Evolutionary conservation across 257 asterid species (phyloP), one percentile per base, ranked within the genome.

Genomic region (Solanum gandarillasii): DNA sequence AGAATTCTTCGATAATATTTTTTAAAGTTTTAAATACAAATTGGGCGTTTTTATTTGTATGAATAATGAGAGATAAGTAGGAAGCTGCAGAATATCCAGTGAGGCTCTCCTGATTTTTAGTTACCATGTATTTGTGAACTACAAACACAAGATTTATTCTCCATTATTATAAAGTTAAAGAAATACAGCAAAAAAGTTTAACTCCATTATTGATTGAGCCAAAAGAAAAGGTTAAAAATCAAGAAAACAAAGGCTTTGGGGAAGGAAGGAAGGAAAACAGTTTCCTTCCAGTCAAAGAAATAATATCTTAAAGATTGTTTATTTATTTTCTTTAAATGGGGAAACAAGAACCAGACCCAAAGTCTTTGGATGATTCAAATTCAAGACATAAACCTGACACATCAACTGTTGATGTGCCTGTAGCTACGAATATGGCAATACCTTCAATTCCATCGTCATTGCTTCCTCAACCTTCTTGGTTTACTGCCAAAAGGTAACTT

Each of bases 401-500:
- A 29, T 73, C 91, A 13, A 58, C 81, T 21, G 84, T 86, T 71
- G 90, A 43, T 60, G 85, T 29, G 16, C 34, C 87, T 34, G 46
- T 12, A 27, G 65, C 46, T 29, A 9, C 83, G n/a, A 60, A 62
- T 3, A 79, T 82, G 86, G 83, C 74, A 23, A 21, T 5, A 39
- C 6, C 89, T 83, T 84, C 88, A 27, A 84, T 82, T 87, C 16
- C 92, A 39, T 23, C 91, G 7, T 60, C 88, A 32, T 83, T 89
- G 9, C 87, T 90, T 79, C 58, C 92, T 21, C 83, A 88, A 25
- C 92, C 93, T 48, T 90, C 93, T 41, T 92, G 94, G 94, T 92
- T 90, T 79, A 92, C 94, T 55, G 92, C 94, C 7, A 87, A 86
- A 86, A 89, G 94, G 94, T 89, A 62, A 2, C 31, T 21, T 74